A percentile compares a stretch with the other conserved stretches of the same genome.
phyloP scores from a whole-genome alignment of 129 eudicot species.

The Kitagawia praeruptora region DNA sequence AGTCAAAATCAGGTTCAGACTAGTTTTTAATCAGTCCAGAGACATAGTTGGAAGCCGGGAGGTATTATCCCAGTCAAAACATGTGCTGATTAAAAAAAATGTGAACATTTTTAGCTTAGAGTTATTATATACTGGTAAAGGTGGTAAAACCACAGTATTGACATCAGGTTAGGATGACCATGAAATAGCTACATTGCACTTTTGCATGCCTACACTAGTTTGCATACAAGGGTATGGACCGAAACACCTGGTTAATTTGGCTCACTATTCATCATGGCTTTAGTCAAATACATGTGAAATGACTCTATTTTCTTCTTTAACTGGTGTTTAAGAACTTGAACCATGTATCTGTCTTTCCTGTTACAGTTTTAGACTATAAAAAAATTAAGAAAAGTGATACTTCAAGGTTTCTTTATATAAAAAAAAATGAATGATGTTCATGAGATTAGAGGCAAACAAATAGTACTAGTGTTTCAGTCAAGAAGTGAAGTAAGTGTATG shows the following conservation, averaged over 20 bases:
- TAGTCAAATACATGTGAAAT: neutral
- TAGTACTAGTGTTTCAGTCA: neutral
- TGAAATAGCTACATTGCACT: neutral
- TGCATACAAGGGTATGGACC: neutral
- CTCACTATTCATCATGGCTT: neutral
- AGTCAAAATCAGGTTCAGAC: neutral
- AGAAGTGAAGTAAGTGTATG: neutral
- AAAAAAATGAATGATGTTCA: neutral
- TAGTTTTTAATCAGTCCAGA: too few relatives aligned
- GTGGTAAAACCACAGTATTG: neutral
- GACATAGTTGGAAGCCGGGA: too few relatives aligned
- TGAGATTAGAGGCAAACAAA: neutral
- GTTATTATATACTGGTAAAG: neutral
- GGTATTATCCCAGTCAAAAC: too few relatives aligned
- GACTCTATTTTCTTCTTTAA: neutral
- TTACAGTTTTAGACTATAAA: neutral
- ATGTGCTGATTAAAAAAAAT: too few relatives aligned
- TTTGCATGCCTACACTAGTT: neutral
- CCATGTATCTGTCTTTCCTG: neutral
- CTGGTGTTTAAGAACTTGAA: neutral
- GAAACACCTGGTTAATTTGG: neutral
- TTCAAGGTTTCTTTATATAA: neutral
- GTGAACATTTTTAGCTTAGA: neutral
- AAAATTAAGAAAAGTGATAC: neutral
- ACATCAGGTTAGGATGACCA: neutral